phyloP scores from a whole-genome alignment of 1,139 yeast genomes.

The Diutina sp. region DNA sequence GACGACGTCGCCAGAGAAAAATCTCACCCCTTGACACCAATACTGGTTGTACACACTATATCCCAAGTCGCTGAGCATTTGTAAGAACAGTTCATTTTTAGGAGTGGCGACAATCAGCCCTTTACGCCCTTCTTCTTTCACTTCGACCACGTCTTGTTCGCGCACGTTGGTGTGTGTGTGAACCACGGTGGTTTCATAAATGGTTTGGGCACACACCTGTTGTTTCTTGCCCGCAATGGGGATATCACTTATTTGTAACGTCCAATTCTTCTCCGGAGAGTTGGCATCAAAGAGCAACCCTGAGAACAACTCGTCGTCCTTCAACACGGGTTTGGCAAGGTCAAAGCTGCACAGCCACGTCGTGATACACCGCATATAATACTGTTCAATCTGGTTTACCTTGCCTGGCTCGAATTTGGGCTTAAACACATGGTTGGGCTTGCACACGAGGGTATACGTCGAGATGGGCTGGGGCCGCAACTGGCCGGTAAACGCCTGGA shows the following conservation, averaged over 20 bases:
- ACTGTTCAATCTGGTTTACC: slow-evolving; percentile 36
- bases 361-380: slow-evolving; percentile 31
- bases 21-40: slow-evolving; percentile 53
- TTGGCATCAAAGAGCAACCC: slow-evolving; percentile 19
- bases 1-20: slow-evolving; percentile 51
- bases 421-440: slow-evolving; percentile 29
- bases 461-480: slow-evolving; percentile 25
- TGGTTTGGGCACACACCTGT: slow-evolving; percentile 43
- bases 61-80: slow-evolving; percentile 55
- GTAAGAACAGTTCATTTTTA: slow-evolving; percentile 25
- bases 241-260: slow-evolving; percentile 60
- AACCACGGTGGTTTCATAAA: slow-evolving; percentile 52
- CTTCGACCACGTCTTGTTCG: slow-evolving; percentile 1
- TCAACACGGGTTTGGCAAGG: slow-evolving; percentile 15
- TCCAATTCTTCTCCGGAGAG: slow-evolving; percentile 35
- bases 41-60: slow-evolving; percentile 55
- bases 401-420: slow-evolving; percentile 39
- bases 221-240: slow-evolving; percentile 80
- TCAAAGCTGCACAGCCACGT: slow-evolving; percentile 22
- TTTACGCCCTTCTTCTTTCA: slow-evolving; percentile 2
- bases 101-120: slow-evolving; percentile 4
- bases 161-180: slow-evolving; percentile 22
- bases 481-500: slow-evolving; percentile 32
- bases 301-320: slow-evolving; percentile 10
- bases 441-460: slow-evolving; percentile 30